A percentile compares a stretch with the other conserved stretches of the same genome.
phyloP scores from a whole-genome alignment of 2,329 filamentous ascomycete species.

The Aspergillus bombycis region DNA sequence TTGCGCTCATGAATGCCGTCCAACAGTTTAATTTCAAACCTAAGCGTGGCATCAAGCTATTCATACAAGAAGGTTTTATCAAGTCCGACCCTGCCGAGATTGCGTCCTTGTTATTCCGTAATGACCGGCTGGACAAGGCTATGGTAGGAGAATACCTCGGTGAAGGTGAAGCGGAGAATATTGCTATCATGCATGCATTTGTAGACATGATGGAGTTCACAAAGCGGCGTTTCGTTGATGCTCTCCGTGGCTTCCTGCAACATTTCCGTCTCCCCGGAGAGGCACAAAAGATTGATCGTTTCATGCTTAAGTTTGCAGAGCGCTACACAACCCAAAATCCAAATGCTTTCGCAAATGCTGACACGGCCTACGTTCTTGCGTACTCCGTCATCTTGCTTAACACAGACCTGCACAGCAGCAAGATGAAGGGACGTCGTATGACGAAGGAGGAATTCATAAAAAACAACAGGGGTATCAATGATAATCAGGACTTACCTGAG shows the following conservation, averaged over 20 bases:
- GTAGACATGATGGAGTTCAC: conserved; percentile 94
- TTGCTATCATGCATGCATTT: conserved; percentile 98
- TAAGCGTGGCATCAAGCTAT: conserved; percentile 83
- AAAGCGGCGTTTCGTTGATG: conserved; percentile 89
- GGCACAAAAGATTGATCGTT: conserved; percentile 97
- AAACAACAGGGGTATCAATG: conserved; percentile 98
- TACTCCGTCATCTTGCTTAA: conserved; percentile 98
- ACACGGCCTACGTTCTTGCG: conserved; percentile 92
- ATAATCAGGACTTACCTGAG: conserved; percentile 87
- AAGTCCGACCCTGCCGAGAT: conserved; percentile 75
- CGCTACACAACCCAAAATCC: conserved; percentile 93
- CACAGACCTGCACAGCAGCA: conserved; percentile 89
- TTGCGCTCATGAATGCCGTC: conserved; percentile 84
- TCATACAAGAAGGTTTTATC: conserved; percentile 87
- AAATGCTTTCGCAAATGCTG: conserved; percentile 95
- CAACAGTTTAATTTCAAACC: conserved; percentile 97
- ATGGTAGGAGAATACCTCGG: conserved; percentile 93
- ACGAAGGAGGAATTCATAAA: conserved; percentile 97
- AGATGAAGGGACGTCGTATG: conserved; percentile 82
- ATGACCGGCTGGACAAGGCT: conserved; percentile 86
- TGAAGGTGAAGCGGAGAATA: conserved; percentile 89
- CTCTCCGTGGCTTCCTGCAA: conserved; percentile 87
- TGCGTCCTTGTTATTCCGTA: conserved; percentile 76
- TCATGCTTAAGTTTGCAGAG: conserved; percentile 99
- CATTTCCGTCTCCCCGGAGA: conserved; percentile 94